phyloP scores from a whole-genome alignment of 225 moss, liverwort and hornwort genomes.

The Thuidium tamariscinum region DNA sequence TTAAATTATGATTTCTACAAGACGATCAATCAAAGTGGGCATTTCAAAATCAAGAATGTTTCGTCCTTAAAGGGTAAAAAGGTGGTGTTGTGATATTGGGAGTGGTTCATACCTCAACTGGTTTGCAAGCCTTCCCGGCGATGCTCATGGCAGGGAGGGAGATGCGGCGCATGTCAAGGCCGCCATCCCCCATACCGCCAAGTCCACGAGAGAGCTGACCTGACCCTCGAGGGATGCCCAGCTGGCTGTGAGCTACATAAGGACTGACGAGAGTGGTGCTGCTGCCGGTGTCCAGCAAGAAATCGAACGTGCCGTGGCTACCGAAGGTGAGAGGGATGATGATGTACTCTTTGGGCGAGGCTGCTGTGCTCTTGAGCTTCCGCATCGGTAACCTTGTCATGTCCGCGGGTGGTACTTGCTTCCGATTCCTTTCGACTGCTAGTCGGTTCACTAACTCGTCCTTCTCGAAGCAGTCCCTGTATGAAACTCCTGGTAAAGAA shows the following conservation, averaged over 20 bases:
- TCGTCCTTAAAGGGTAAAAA: background rate
- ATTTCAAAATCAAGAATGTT: background rate
- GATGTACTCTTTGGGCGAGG: constrained; percentile 89
- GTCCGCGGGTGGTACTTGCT: constrained; percentile 19
- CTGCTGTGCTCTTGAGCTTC: constrained; percentile 65
- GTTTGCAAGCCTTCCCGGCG: constrained; percentile 36
- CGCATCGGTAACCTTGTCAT: constrained; percentile 50
- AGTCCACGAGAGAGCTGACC: constrained; percentile 69
- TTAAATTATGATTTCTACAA: background rate
- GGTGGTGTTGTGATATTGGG: background rate
- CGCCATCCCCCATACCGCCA: constrained; percentile 68
- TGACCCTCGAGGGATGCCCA: constrained; percentile 50
- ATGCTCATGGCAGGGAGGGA: constrained; percentile 50
- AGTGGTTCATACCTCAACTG: constrained; percentile 50
- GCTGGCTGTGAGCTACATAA: constrained; percentile 42
- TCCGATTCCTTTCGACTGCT: constrained; percentile 25
- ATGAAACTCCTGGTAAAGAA: constrained; percentile 56
- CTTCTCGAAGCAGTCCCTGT: constrained; percentile 87
- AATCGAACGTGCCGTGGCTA: constrained; percentile 75
- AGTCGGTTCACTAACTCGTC: constrained; percentile 79
- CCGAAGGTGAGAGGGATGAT: constrained; percentile 76
- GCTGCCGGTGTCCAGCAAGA: constrained; percentile 90
- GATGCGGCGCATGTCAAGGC: constrained; percentile 40
- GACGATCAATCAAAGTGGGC: background rate
- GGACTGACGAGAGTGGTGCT: constrained; percentile 80